A percentile compares a stretch with the other conserved stretches of the same genome.
phyloP scores from a whole-genome alignment of 1,284 basidiomycete genomes.

The Melanopsichium pennsylvanicum region DNA sequence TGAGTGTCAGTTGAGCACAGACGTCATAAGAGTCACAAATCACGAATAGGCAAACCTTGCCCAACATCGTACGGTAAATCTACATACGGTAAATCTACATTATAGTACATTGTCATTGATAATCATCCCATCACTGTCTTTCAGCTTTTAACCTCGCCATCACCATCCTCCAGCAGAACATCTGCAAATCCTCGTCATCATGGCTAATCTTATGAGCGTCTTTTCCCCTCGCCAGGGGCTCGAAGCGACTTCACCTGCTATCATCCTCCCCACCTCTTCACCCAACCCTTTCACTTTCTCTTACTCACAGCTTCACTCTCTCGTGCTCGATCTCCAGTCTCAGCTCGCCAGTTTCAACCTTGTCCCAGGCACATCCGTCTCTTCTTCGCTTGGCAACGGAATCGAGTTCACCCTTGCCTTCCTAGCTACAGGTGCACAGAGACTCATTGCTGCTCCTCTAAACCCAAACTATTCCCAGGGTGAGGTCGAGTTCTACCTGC shows the following conservation, averaged over 20 bases:
- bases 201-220: constrained; percentile 45
- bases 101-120: too few relatives aligned
- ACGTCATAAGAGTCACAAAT: too few relatives aligned
- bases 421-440: constrained; percentile 62
- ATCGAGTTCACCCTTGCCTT: constrained; percentile 67
- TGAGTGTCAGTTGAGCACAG: constrained; percentile 1
- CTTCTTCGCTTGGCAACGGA: constrained; percentile 65
- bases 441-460: constrained; percentile 67
- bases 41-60: too few relatives aligned
- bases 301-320: constrained; percentile 43
- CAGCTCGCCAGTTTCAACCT: constrained; percentile 54
- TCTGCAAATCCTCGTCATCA: background rate
- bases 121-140: background rate
- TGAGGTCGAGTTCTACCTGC: constrained; percentile 66
- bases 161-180: too few relatives aligned
- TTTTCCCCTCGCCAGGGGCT: constrained; percentile 41
- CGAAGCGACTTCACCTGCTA: constrained; percentile 36
- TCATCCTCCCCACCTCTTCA: constrained; percentile 53
- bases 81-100: too few relatives aligned
- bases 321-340: constrained; percentile 49
- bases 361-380: constrained; percentile 48
- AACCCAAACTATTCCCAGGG: constrained; percentile 67
- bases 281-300: constrained; percentile 44
- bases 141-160: too few relatives aligned
- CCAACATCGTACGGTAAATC: too few relatives aligned